A percentile compares a stretch with the other conserved stretches of the same genome.
phyloP scores from a whole-genome alignment of 306 rosid species.

The cucumber (Cucumis sativus) region DNA sequence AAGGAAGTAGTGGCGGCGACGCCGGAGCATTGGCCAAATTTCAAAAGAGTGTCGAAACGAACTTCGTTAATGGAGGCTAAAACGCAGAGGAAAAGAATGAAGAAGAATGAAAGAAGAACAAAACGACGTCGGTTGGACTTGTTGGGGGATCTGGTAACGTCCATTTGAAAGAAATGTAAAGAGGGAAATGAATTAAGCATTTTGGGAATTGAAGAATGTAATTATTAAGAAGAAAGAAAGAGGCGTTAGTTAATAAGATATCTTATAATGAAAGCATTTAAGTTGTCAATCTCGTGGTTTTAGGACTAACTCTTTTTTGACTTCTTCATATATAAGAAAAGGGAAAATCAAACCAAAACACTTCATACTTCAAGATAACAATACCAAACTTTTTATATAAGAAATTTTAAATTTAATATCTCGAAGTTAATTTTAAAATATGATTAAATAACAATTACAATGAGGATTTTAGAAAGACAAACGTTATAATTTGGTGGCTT shows the following conservation, averaged over 20 bases:
- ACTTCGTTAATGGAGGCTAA: conserved; percentile 60
- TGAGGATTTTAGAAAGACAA: too few species aligned
- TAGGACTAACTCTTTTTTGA: conserved; percentile 39
- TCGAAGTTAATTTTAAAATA: too few species aligned
- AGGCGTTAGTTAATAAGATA: not conserved
- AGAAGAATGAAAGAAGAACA: conserved; percentile 27
- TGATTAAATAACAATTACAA: too few species aligned
- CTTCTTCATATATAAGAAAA: conserved; percentile 11
- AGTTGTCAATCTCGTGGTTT: conserved; percentile 28
- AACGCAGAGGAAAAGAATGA: conserved; percentile 53
- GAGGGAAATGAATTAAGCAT: not conserved
- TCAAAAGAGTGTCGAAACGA: conserved; percentile 29
- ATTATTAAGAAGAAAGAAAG: not conserved
- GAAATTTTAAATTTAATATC: too few species aligned
- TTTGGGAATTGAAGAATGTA: not conserved
- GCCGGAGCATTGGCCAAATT: conserved; percentile 27
- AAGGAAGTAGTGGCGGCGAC: not conserved
- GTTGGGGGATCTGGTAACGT: conserved; percentile 8
- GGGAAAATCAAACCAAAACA: not conserved
- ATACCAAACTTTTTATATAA: too few species aligned
- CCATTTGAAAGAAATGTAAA: not conserved
- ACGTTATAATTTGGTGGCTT: not conserved
- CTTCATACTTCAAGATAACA: not conserved
- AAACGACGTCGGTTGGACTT: conserved; percentile 32
- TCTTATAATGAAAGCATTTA: conserved; percentile 38